Conservation (phyloP, 2,329 filamentous ascomycete species). For the Rosellinia necatrix region DNA sequence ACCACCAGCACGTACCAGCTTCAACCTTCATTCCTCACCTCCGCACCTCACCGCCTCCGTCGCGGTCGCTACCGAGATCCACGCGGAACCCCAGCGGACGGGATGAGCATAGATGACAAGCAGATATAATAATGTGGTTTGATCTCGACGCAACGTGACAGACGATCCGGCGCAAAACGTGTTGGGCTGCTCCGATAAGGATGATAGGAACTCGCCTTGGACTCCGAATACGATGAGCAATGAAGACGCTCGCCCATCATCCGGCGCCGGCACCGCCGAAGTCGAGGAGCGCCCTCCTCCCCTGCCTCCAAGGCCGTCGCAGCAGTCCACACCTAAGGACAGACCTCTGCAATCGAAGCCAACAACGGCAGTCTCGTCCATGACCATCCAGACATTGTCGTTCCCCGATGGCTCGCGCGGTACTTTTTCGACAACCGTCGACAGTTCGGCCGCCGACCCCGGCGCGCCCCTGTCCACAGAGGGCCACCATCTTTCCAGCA, state of each 20-base stretch:
- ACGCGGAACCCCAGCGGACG: neutral
- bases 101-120: constrained; percentile 10
- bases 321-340: constrained; percentile 32
- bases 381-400: constrained; percentile 78
- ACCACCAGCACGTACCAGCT: neutral
- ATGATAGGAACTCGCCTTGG: constrained; percentile 27
- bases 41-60: constrained; percentile 3
- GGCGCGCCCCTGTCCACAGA: constrained; percentile 41
- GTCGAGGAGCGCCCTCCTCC: constrained; percentile 57
- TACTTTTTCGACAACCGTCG: constrained; percentile 56
- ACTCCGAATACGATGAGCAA: constrained; percentile 36
- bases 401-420: constrained; percentile 72
- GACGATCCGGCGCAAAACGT: constrained; percentile 6
- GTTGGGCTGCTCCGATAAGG: constrained; percentile 20
- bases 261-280: constrained; percentile 29
- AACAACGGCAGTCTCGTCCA: constrained; percentile 82
- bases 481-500: constrained; percentile 24
- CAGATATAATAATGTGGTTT: constrained; percentile 2
- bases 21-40: no score
- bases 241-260: constrained; percentile 40
- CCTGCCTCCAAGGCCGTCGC: constrained; percentile 56
- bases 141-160: constrained; percentile 13
- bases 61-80: neutral
- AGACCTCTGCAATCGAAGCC: constrained; percentile 63
- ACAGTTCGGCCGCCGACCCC: constrained; percentile 38